Percentiles rank a stretch among this genome's conserved stretches.
These are phyloP conservation scores for Suillus variegatus DNA, from an alignment of 768 basidiomycete genomes.

Conservation along the genomic window DNA sequence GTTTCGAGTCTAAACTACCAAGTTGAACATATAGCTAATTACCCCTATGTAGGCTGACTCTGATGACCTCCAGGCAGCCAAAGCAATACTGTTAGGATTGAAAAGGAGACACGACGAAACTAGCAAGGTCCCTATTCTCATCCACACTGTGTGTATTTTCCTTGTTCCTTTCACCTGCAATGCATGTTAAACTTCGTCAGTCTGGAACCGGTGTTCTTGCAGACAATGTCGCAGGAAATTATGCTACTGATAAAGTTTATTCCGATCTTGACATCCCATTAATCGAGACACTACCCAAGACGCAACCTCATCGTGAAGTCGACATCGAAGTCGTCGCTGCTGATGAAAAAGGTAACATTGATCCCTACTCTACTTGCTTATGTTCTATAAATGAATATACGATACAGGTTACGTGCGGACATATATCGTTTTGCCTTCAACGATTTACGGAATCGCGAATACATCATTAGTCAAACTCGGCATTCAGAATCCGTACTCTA, in stretches of 20 bases:
- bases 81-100: conserved; percentile 50
- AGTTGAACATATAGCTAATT: background rate
- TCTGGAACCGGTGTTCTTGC: conserved; percentile 42
- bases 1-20: background rate
- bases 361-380: background rate
- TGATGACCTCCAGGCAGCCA: conserved; percentile 44
- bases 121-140: conserved; percentile 45
- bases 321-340: conserved; percentile 50
- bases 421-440: conserved; percentile 53
- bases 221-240: conserved; percentile 42
- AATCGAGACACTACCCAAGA: conserved; percentile 46
- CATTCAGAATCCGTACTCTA: conserved; percentile 53
- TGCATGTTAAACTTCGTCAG: conserved; percentile 27
- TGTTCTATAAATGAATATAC: conserved; percentile 21
- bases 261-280: conserved; percentile 48
- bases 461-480: conserved; percentile 50
- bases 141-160: conserved; percentile 55
- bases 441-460: conserved; percentile 59
- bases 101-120: conserved; percentile 44
- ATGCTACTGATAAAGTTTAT: conserved; percentile 41
- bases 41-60: conserved; percentile 35
- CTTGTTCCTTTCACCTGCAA: background rate
- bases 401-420: conserved; percentile 50
- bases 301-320: conserved; percentile 49
- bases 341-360: conserved; percentile 42